Evolutionary conservation across 2,329 filamentous ascomycete genomes (phyloP).

Genomic region (Dactylellina cionopaga): DNA sequence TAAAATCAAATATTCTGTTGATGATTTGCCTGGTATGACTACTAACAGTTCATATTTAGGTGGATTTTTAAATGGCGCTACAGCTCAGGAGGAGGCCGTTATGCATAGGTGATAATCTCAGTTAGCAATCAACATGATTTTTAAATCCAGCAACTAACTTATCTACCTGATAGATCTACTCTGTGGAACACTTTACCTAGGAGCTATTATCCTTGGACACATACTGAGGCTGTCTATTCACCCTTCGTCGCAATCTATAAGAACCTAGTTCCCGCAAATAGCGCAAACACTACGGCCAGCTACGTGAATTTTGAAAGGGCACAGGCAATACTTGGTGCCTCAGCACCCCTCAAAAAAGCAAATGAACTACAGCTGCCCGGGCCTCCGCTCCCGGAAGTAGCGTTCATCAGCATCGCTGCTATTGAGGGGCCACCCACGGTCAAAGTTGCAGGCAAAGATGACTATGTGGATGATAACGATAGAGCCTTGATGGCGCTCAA

Average conservation of each 20-base stretch:
- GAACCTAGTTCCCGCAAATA: conserved; percentile 52
- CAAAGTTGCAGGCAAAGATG: conserved; percentile 4
- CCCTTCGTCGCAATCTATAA: conserved; percentile 71
- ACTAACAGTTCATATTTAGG: conserved; percentile 56
- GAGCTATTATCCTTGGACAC: conserved; percentile 67
- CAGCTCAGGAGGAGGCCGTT: conserved; percentile 75
- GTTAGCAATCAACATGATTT: conserved; percentile 54
- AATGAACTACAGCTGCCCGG: conserved; percentile 45
- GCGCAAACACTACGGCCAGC: background rate
- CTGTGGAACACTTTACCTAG: conserved; percentile 65
- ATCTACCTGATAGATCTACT: conserved; percentile 58
- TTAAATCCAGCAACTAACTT: conserved; percentile 61
- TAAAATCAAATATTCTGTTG: background rate
- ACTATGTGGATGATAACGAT: conserved; percentile 60
- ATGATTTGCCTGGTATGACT: background rate
- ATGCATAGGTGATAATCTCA: conserved; percentile 68
- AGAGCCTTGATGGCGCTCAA: conserved; percentile 70
- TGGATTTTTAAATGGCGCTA: conserved; percentile 70
- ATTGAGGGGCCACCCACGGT: conserved; percentile 62
- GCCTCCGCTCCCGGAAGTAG: conserved; percentile 65
- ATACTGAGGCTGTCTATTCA: conserved; percentile 68
- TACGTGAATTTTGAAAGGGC: conserved; percentile 57
- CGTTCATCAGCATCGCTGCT: conserved; percentile 71
- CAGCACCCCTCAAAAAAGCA: conserved; percentile 12
- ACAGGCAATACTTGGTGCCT: conserved; percentile 28